Evolutionary conservation across 2,329 filamentous ascomycete genomes (phyloP).

Genomic region (Sporothrix dimorphospora): DNA sequence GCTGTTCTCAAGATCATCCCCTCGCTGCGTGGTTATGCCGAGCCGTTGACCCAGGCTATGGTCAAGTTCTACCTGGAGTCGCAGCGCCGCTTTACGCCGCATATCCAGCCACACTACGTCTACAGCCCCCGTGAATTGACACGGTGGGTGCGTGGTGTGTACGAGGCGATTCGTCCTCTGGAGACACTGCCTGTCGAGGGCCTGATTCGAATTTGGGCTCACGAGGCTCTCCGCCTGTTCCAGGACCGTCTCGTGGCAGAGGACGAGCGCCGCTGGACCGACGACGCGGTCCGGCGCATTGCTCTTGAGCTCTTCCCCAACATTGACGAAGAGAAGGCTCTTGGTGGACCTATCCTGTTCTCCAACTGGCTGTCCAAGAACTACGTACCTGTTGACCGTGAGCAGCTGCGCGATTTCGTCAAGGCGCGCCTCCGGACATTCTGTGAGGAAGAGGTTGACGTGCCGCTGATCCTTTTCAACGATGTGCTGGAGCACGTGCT

Average conservation of each 20-base stretch:
- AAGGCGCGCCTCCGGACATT: constrained; percentile 97
- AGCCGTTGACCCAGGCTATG: constrained; percentile 95
- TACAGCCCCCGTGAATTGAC: constrained; percentile 99
- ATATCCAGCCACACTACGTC: constrained; percentile 98
- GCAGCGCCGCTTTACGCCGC: constrained; percentile 89
- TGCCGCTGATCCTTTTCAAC: constrained; percentile 98
- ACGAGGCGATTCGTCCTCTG: constrained; percentile 92
- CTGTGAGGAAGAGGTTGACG: constrained; percentile 98
- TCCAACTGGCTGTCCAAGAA: constrained; percentile 99
- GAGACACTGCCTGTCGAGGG: constrained; percentile 88
- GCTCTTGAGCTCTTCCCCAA: constrained; percentile 91
- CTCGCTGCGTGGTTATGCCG: constrained; percentile 90
- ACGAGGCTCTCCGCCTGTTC: constrained; percentile 94
- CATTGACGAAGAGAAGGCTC: constrained; percentile 86
- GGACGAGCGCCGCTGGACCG: constrained; percentile 93
- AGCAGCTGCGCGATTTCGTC: constrained; percentile 94
- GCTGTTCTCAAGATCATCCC: constrained; percentile 97
- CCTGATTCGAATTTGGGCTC: constrained; percentile 94
- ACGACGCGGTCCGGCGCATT: constrained; percentile 82
- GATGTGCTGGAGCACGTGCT: constrained; percentile 97
- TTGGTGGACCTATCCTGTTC: constrained; percentile 93
- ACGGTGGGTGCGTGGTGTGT: constrained; percentile 94
- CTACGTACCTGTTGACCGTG: constrained; percentile 94
- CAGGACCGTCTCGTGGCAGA: constrained; percentile 95
- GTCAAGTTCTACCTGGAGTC: constrained; percentile 95